Evolutionary conservation across 75 land plant genomes (phyloP).

Genomic region (Pinus taeda): DNA sequence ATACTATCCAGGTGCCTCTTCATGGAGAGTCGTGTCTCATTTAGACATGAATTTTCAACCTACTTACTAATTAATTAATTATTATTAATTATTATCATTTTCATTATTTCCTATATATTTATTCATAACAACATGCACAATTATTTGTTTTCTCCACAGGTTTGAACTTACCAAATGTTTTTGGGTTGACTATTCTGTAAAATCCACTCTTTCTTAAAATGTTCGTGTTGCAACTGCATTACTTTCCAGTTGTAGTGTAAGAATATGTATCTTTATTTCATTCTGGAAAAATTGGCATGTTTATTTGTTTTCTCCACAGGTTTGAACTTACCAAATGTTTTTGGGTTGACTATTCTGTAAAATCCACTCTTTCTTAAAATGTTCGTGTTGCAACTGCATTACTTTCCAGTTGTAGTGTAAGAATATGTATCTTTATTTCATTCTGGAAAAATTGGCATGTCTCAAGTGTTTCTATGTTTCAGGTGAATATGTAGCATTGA

Average conservation of each 20-base stretch:
- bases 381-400: background rate
- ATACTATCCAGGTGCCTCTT: no score
- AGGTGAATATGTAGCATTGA: conserved; percentile 96
- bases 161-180: background rate
- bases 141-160: background rate
- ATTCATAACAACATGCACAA: no score
- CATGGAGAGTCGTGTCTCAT: no score
- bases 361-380: background rate
- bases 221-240: background rate
- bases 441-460: background rate
- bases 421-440: background rate
- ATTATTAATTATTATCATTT: no score
- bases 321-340: background rate
- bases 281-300: background rate
- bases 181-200: background rate
- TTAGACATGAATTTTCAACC: no score
- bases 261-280: background rate
- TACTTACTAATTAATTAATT: no score
- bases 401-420: background rate
- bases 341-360: background rate
- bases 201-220: background rate
- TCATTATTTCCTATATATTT: no score
- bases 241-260: background rate
- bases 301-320: background rate
- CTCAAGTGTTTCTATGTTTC: conserved; percentile 3